Evolutionary conservation across 1,139 yeast genomes (phyloP).

Genomic region (Yamadazyma sp.): DNA sequence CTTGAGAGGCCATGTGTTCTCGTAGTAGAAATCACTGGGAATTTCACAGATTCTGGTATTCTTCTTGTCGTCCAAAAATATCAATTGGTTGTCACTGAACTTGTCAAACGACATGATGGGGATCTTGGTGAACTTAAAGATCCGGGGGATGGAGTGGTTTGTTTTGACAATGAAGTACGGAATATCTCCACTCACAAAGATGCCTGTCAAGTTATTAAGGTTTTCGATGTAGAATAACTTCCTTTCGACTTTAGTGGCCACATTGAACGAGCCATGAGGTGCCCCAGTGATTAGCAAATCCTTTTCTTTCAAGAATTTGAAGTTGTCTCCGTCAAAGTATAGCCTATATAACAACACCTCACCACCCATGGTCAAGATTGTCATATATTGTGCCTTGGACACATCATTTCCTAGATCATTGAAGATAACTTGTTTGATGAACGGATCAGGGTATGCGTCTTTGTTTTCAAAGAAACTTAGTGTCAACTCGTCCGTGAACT

Average conservation of each 20-base stretch:
- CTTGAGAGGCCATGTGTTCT: slow-evolving; percentile 64
- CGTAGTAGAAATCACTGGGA: slow-evolving; percentile 52
- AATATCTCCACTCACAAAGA: slow-evolving; percentile 73
- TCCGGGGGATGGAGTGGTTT: slow-evolving; percentile 61
- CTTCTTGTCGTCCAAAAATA: slow-evolving; percentile 69
- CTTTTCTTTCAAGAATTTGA: slow-evolving; percentile 48
- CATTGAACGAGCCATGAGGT: slow-evolving; percentile 70
- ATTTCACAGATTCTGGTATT: slow-evolving; percentile 72
- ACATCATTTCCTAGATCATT: slow-evolving; percentile 65
- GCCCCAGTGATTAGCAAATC: slow-evolving; percentile 64
- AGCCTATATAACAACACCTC: slow-evolving; percentile 69
- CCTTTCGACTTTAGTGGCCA: slow-evolving; percentile 69
- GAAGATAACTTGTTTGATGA: slow-evolving; percentile 67
- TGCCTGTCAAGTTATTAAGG: slow-evolving; percentile 57
- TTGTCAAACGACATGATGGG: slow-evolving; percentile 65
- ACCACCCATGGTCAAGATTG: slow-evolving; percentile 77
- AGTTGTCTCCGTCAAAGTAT: slow-evolving; percentile 51
- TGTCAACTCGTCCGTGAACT: slow-evolving; percentile 51
- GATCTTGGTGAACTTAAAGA: slow-evolving; percentile 65
- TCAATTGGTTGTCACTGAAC: slow-evolving; percentile 57
- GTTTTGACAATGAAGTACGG: slow-evolving; percentile 71
- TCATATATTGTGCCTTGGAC: slow-evolving; percentile 54
- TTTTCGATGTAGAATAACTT: slow-evolving; percentile 61
- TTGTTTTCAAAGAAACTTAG: slow-evolving; percentile 59
- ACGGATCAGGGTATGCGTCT: slow-evolving; percentile 69